Evolutionary conservation across 768 basidiomycete species (phyloP).

Genomic region (Serendipita sp.): DNA sequence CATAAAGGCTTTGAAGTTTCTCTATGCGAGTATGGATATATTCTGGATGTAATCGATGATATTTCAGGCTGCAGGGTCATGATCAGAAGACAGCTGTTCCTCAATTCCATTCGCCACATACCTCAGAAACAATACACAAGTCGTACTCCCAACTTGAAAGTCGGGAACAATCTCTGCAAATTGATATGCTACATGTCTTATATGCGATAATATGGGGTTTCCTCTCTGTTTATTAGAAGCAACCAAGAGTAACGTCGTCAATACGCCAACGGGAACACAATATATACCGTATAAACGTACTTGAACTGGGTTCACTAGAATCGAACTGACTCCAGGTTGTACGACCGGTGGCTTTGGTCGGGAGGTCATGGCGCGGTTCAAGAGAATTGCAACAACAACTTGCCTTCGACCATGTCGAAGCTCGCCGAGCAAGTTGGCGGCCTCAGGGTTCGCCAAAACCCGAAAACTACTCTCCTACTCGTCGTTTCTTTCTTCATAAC

Average conservation of each 20-base stretch:
- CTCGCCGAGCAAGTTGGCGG: neutral
- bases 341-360: conserved; percentile 34
- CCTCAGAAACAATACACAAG: conserved; percentile 87
- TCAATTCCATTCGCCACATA: conserved; percentile 15
- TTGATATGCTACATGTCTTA: conserved; percentile 82
- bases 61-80: conserved; percentile 46
- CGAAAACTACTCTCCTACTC: neutral
- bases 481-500: neutral
- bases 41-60: conserved; percentile 93
- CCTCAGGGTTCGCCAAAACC: neutral
- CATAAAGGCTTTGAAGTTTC: conserved; percentile 66
- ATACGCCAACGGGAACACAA: neutral
- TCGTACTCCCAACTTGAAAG: conserved; percentile 90
- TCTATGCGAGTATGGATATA: conserved; percentile 88
- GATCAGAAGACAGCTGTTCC: neutral
- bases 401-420: neutral
- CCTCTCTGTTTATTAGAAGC: conserved; percentile 35
- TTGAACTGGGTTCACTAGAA: conserved; percentile 47
- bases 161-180: conserved; percentile 88
- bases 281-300: conserved; percentile 17
- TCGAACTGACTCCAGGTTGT: conserved; percentile 30
- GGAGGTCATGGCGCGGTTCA: neutral
- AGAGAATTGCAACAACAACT: neutral
- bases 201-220: conserved; percentile 76
- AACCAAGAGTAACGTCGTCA: neutral